phyloP scores from a whole-genome alignment of 345 rosid genomes.

The Sisymbrium irio region DNA sequence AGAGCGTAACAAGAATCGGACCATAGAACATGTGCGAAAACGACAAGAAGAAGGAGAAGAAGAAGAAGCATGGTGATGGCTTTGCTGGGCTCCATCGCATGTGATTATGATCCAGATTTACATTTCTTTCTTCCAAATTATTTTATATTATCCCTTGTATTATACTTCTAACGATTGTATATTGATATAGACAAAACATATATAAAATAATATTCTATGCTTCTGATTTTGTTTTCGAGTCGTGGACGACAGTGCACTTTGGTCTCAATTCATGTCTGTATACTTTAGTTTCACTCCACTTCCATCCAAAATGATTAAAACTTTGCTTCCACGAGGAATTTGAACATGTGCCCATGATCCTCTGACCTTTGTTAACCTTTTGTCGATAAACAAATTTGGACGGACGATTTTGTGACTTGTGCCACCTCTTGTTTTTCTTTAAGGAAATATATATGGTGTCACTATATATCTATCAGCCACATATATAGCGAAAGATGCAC shows the following conservation, averaged over 20 bases:
- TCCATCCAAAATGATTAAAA: constrained; percentile 19
- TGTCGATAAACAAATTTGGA: background rate
- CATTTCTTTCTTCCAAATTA: background rate
- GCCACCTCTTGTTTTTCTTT: background rate
- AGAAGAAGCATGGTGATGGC: constrained; percentile 7
- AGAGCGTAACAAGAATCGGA: background rate
- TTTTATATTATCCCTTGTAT: constrained; percentile 7
- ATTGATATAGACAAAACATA: no score
- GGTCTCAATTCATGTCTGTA: constrained; percentile 20
- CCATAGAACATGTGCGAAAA: constrained; percentile 29
- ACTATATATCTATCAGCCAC: no score
- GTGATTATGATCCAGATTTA: constrained; percentile 30
- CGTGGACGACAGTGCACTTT: constrained; percentile 16
- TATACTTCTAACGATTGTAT: background rate
- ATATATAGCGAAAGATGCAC: no score
- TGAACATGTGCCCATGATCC: constrained; percentile 29
- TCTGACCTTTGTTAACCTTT: background rate
- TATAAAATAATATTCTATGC: background rate
- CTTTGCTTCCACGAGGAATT: constrained; percentile 34
- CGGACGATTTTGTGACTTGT: background rate
- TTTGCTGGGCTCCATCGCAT: constrained; percentile 29
- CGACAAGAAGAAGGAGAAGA: constrained; percentile 16
- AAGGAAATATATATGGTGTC: background rate
- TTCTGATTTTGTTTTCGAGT: background rate
- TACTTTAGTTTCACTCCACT: constrained; percentile 23